These are phyloP conservation scores for Hericium rajendrae DNA, from an alignment of 768 basidiomycete genomes.

Conservation along the genomic window DNA sequence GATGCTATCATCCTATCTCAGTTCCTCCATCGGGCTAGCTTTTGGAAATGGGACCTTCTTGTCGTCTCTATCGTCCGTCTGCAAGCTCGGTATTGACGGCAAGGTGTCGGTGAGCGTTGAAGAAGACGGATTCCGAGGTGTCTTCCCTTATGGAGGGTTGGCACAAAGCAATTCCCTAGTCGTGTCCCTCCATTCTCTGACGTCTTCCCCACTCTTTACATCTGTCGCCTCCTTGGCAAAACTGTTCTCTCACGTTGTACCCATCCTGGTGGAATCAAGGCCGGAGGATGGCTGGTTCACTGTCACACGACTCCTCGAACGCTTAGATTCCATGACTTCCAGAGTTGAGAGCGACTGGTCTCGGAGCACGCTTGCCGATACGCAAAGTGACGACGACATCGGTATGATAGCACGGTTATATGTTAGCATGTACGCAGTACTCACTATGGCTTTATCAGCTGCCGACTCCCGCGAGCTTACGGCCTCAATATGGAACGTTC, in stretches of 20 bases:
- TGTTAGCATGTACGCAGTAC: neutral
- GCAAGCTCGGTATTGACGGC: conserved; percentile 17
- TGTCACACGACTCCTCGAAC: conserved; percentile 12
- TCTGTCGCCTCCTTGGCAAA: conserved; percentile 18
- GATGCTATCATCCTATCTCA: conserved; percentile 25
- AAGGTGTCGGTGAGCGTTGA: conserved; percentile 4
- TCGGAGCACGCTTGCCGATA: conserved; percentile 17
- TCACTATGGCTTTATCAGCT: conserved; percentile 21
- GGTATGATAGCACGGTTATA: conserved; percentile 14
- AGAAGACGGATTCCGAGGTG: neutral
- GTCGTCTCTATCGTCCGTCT: conserved; percentile 27
- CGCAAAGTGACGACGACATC: conserved; percentile 20
- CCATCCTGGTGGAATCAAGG: conserved; percentile 18
- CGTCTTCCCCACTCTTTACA: conserved; percentile 13
- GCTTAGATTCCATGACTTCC: conserved; percentile 15
- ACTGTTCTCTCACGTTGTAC: conserved; percentile 16
- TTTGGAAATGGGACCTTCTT: conserved; percentile 52
- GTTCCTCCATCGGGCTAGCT: conserved; percentile 40
- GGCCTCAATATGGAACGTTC: conserved; percentile 50
- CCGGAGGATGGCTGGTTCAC: conserved; percentile 18
- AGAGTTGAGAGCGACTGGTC: conserved; percentile 21
- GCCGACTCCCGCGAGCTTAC: conserved; percentile 34
- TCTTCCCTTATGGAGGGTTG: conserved; percentile 7
- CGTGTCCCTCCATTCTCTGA: conserved; percentile 11
- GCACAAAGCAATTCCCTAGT: conserved; percentile 1